Percentiles rank a stretch among this genome's conserved stretches.
Conservation (phyloP, 208 protist species). For the Porcisia hertigi region DNA sequence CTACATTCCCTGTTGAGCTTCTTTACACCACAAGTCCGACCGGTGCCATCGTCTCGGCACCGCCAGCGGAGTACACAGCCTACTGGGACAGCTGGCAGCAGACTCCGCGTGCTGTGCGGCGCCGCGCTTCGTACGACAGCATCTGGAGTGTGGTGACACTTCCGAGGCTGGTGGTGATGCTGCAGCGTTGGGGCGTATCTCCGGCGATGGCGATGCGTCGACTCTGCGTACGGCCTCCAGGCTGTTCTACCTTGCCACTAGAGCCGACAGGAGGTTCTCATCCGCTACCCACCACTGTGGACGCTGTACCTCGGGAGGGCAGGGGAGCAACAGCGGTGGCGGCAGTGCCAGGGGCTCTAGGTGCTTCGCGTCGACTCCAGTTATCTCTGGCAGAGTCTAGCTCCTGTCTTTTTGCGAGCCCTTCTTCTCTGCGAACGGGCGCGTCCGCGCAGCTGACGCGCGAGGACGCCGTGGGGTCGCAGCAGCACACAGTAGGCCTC, state of each 20-base stretch:
- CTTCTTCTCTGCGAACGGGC: neutral
- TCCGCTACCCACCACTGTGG: neutral
- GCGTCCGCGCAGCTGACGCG: neutral
- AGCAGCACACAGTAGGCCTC: neutral
- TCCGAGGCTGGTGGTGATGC: slow-evolving; percentile 41
- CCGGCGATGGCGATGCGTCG: slow-evolving; percentile 29
- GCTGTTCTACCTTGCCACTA: neutral
- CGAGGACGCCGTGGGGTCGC: neutral
- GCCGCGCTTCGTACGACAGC: slow-evolving; percentile 22
- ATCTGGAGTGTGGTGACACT: slow-evolving; percentile 54
- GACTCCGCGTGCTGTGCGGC: slow-evolving; percentile 20
- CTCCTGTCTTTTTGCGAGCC: slow-evolving; percentile 4
- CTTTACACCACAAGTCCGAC: slow-evolving; percentile 43
- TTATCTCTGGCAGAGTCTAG: neutral
- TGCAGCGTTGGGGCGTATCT: slow-evolving; percentile 40
- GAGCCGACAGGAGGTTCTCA: neutral
- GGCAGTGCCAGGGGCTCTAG: neutral
- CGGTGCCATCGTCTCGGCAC: slow-evolving; percentile 26
- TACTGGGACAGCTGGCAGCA: slow-evolving; percentile 29
- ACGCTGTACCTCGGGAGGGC: neutral
- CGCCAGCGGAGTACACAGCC: slow-evolving; percentile 6
- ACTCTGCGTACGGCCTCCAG: neutral
- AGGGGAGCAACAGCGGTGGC: neutral
- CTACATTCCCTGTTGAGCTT: slow-evolving; percentile 34
- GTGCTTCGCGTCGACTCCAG: neutral